Conservation (phyloP, 495 filamentous ascomycete species). For the Pseudomonodictys pantanalensis region DNA sequence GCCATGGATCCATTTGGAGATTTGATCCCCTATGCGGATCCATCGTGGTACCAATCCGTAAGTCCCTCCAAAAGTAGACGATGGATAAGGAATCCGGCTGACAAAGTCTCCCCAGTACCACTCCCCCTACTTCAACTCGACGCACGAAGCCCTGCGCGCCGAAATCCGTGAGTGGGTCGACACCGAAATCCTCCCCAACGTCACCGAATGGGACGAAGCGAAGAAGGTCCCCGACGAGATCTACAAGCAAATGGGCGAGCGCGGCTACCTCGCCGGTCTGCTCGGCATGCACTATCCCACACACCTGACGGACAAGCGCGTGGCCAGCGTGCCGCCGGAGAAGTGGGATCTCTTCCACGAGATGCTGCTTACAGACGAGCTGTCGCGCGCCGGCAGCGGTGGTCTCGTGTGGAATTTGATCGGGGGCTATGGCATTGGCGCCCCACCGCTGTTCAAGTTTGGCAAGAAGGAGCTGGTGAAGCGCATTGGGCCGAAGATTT, state of each 20-base stretch:
- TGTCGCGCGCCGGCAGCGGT: slow-evolving; percentile 82
- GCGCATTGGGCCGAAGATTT: slow-evolving; percentile 74
- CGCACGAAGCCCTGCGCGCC: slow-evolving; percentile 81
- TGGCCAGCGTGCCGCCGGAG: slow-evolving; percentile 76
- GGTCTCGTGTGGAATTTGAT: slow-evolving; percentile 98
- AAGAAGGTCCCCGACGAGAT: slow-evolving; percentile 82
- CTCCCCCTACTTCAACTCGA: slow-evolving; percentile 92
- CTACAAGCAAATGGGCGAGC: slow-evolving; percentile 92
- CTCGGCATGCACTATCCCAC: slow-evolving; percentile 78
- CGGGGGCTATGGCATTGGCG: slow-evolving; percentile 90
- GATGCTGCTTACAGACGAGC: slow-evolving; percentile 88
- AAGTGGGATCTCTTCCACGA: slow-evolving; percentile 99
- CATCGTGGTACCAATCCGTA: slow-evolving; percentile 94
- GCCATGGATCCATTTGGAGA: slow-evolving; percentile 80
- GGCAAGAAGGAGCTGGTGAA: slow-evolving; percentile 88
- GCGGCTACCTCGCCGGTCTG: slow-evolving; percentile 87
- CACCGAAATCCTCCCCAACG: slow-evolving; percentile 81
- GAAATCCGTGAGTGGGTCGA: slow-evolving; percentile 93
- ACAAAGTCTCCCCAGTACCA: slow-evolving; percentile 61
- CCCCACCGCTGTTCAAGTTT: slow-evolving; percentile 87
- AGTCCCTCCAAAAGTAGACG: slow-evolving; percentile 45
- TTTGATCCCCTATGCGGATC: slow-evolving; percentile 87
- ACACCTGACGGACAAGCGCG: slow-evolving; percentile 63
- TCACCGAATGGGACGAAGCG: slow-evolving; percentile 95
- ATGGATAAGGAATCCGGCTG: background rate